A percentile compares a stretch with the other conserved stretches of the same genome.
Conservation (phyloP, 2,329 filamentous ascomycete species). For the Fusarium agapanthi region DNA sequence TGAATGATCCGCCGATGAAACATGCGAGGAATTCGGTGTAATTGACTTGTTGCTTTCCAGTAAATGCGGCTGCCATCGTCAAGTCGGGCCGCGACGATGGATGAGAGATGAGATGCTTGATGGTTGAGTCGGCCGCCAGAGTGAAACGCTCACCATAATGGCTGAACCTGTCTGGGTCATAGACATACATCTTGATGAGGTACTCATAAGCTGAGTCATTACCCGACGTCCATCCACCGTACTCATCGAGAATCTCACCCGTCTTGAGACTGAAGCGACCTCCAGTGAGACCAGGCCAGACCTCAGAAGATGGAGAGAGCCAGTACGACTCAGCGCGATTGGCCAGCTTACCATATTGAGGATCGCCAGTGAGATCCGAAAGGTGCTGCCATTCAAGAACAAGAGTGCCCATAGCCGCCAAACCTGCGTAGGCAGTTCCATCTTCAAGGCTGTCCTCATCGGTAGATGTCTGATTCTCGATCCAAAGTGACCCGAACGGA, state of each 20-base stretch:
- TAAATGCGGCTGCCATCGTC: slow-evolving; percentile 67
- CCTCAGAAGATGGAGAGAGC: slow-evolving; percentile 8
- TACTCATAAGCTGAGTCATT: slow-evolving; percentile 69
- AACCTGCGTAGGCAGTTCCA: background rate
- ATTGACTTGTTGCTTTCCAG: slow-evolving; percentile 61
- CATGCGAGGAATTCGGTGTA: slow-evolving; percentile 63
- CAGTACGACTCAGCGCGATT: slow-evolving; percentile 3
- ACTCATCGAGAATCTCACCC: slow-evolving; percentile 39
- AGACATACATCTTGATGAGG: slow-evolving; percentile 67
- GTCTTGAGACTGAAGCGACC: slow-evolving; percentile 8
- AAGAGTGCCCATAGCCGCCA: slow-evolving; percentile 7
- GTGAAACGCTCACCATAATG: slow-evolving; percentile 49
- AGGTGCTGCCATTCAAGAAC: slow-evolving; percentile 20
- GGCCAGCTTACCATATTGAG: background rate
- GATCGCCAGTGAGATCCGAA: slow-evolving; percentile 7
- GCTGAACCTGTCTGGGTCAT: slow-evolving; percentile 65
- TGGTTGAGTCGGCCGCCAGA: slow-evolving; percentile 58
- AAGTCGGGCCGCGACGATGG: slow-evolving; percentile 77
- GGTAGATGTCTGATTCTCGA: slow-evolving; percentile 5
- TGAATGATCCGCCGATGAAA: slow-evolving; percentile 73
- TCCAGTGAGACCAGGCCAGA: slow-evolving; percentile 16
- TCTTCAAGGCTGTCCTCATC: background rate
- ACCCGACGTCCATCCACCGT: slow-evolving; percentile 64
- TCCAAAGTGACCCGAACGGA: background rate
- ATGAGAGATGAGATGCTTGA: slow-evolving; percentile 50